Base-by-base conservation (phyloP, 2,329 filamentous ascomycete species). In the Fusarium siculi region DNA sequence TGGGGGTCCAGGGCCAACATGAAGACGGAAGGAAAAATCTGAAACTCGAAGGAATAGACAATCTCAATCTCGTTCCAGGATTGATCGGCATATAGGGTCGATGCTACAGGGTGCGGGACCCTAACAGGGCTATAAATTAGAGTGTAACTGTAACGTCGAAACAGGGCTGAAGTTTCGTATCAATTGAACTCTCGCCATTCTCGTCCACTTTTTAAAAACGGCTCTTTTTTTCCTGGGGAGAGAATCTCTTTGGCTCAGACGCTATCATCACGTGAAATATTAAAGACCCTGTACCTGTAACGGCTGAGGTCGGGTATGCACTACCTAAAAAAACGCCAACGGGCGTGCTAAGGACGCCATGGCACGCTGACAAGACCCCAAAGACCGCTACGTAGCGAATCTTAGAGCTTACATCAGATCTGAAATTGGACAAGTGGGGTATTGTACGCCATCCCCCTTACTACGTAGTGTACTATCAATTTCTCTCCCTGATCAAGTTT, bases 361-460 rank as follows among this genome's bases (percentile, higher is more conserved):
- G 34, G 50, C 34, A 54, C 34, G 50, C 23, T 54, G 50, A 40
- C 50, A 40, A 54, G 44, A 47, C 4, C 44, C 42, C 25, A 30
- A 47, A 47, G 19, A 9, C 23, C 7, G 15, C 32, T 52, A 21
- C 34, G 15, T 19, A 32, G 16, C 42, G 21, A 46, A 52, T 67
- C 43, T 66, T 42, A 28, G 37, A 59, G 54, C 59, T 59, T 59
- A 63, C 32, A 43, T 68, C 60, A 68, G 63, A 54, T 42, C 32
- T 39, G 40, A 69, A 69, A 69, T 69, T 68, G 37, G 44, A 46
- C 25, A 46, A 63, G 66, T 69, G 66, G 65, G 66, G 58, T 49
- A 36, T 12, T 43, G 36, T 43, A 37, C 37, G 49, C 64, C 66
- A 43, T 63, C 65, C 66, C 56, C 57, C 66, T 52, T 64, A 40